phyloP scores from a whole-genome alignment of 2,329 filamentous ascomycete species.

The Magnaporthiopsis rhizophila region DNA sequence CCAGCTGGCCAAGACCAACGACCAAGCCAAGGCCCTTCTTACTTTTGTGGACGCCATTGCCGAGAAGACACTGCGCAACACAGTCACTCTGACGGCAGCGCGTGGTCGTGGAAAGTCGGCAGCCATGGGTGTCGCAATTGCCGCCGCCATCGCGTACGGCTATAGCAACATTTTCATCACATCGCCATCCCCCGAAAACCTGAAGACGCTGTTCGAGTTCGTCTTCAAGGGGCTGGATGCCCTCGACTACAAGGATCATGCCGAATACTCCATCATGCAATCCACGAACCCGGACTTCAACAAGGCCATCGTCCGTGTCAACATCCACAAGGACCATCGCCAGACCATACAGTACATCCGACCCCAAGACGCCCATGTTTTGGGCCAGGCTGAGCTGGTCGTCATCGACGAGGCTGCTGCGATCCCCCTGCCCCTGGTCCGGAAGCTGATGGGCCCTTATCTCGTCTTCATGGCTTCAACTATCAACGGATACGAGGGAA shows the following conservation, averaged over 20 bases:
- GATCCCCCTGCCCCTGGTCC: slow-evolving; percentile 85
- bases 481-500: slow-evolving; percentile 98
- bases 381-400: slow-evolving; percentile 89
- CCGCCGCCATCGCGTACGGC: slow-evolving; percentile 87
- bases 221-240: slow-evolving; percentile 98
- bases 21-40: slow-evolving; percentile 93
- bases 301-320: slow-evolving; percentile 96
- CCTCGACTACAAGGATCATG: slow-evolving; percentile 85
- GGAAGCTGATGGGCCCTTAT: slow-evolving; percentile 93
- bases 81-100: slow-evolving; percentile 85
- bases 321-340: slow-evolving; percentile 87
- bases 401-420: slow-evolving; percentile 98
- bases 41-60: slow-evolving; percentile 95
- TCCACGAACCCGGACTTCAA: slow-evolving; percentile 98
- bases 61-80: slow-evolving; percentile 90
- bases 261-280: slow-evolving; percentile 96
- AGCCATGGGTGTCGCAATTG: slow-evolving; percentile 87
- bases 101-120: slow-evolving; percentile 96
- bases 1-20: slow-evolving; percentile 78
- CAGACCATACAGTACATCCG: slow-evolving; percentile 99
- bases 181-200: slow-evolving; percentile 91
- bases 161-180: slow-evolving; percentile 99
- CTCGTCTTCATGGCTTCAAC: slow-evolving; percentile 99
- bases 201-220: slow-evolving; percentile 98
- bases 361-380: slow-evolving; percentile 87